Base-by-base conservation (phyloP, 306 rosid species). In the Cicer judaicum region DNA sequence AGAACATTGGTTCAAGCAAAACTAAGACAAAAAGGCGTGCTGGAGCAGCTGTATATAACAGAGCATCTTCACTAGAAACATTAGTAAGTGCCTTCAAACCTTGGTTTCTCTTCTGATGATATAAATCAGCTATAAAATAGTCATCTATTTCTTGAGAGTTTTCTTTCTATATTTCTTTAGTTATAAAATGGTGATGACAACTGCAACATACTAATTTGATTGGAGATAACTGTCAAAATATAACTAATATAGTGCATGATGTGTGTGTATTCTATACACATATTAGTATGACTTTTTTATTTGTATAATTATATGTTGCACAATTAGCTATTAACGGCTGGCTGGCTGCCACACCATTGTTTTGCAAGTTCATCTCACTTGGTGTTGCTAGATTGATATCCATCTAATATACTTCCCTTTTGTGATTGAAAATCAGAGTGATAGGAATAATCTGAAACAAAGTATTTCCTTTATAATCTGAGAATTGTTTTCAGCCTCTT, bases 51-150 rank as follows among this genome's bases (percentile, higher is more conserved):
- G 90, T 88, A 70, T 93, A 91, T 82, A 91, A 80, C 68, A 84
- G 98, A 79, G 98, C 98, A 71, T 91, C 98, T 84, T 89, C 98
- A 24, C 81, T 94, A 62, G 97, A 93, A 84, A 85, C 98, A 82
- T 83, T 89, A 71, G 98, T 91, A 40, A 67, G 92, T 87, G 70
- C 81, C 79, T 71, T 75, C 71, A 54, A 65, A 77, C 74, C 61
- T 54, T 42, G 78, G 34, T 16, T 75, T 64, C 76, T 64, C 57
- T 62, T 72, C 38, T 2, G 8, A 7, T 66, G 5, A 76, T 73
- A 24, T 69, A 60, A 73, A 5, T 61, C 74, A 42, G 43, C 44
- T 13, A 46, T 61, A 40, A 71, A 41, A 48, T 43, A 42, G 50
- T 70, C 44, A 54, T 72, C 59, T 2, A 29, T 42, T 60, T 62